Conservation (phyloP, 345 rosid species). For the Euclidium syriacum region DNA sequence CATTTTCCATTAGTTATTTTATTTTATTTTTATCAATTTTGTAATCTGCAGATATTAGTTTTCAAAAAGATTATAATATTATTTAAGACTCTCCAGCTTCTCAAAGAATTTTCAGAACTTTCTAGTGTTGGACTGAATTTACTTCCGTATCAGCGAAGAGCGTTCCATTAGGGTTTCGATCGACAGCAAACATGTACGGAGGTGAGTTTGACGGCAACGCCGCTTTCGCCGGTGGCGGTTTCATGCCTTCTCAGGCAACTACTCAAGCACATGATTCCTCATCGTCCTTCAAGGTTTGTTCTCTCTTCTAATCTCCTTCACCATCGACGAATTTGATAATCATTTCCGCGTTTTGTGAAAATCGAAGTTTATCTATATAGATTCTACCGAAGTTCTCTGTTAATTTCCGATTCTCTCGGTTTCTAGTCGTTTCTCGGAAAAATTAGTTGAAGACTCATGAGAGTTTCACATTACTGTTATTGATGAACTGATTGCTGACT, state of each 20-base stretch:
- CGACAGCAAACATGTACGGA: constrained; percentile 37
- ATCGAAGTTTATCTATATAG: background rate
- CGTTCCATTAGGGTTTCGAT: constrained; percentile 21
- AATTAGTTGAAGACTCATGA: background rate
- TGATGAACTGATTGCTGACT: background rate
- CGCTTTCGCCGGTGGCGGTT: constrained; percentile 86
- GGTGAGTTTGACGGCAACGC: constrained; percentile 76
- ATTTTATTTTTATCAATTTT: background rate
- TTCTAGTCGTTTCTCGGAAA: constrained; percentile 19
- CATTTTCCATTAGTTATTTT: background rate
- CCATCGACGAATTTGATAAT: background rate
- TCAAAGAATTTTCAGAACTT: background rate
- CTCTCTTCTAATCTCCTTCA: background rate
- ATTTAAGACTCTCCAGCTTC: background rate
- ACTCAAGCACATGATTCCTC: constrained; percentile 42
- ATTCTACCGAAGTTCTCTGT: background rate
- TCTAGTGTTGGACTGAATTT: background rate
- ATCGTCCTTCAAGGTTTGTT: constrained; percentile 47
- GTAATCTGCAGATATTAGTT: background rate
- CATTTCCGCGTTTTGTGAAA: background rate
- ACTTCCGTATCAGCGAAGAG: constrained; percentile 11
- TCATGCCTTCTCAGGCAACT: constrained; percentile 76
- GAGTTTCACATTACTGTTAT: background rate
- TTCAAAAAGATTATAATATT: background rate
- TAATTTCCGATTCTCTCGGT: background rate